Evolutionary conservation across 1,139 yeast genomes (phyloP), one percentile per base, ranked within the genome.

Genomic region (Ogataea hybrid): DNA sequence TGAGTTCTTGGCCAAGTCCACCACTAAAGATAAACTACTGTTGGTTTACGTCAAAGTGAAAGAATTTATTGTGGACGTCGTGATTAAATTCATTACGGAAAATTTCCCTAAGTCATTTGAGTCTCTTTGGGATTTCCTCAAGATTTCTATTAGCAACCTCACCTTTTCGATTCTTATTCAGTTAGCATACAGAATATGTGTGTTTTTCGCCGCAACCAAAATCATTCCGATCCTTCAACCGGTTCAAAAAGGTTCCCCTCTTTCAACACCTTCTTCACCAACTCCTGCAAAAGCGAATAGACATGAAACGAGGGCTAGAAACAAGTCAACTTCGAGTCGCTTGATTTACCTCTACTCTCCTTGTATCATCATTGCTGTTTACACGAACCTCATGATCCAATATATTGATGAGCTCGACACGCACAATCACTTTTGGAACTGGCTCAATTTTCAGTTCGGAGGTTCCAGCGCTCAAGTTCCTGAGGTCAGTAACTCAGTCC

Each of bases 201-300:
- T 90, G 4, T 88, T 90, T 56, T 88, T 87, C 58, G 89, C 96
- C 2, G 97, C 97, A 5, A 86, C 97, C 12, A 82, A 95, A 60
- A 89, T 92, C 48, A 87, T 92, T 17, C 97, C 98, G 2, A 81
- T 87, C 16, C 67, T 88, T 47, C 79, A 72, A 51, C 68, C 67
- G 23, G 44, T 50, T 17, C 52, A 50, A 18, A 46, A 48, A 22
- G 17, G 21, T 9, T 45, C 56, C 3, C 49, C 51, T 25, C 38
- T 43, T 20, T 46, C 49, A 6, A 42, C 52, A 2, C 53, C 58
- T 11, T 44, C 56, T 5, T 41, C 48, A 10, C 49, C 52, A 32
- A 16, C 40, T 8, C 29, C 46, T n/a, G 39, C 35, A 18, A 32
- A 38, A 28, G 15, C 17, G 11, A 8, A n/a, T n/a, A 9, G 9